Evolutionary conservation across 352 stramenopile genomes (phyloP), one percentile per base, ranked within the genome.

Genomic region (Blastocystis sp.): DNA sequence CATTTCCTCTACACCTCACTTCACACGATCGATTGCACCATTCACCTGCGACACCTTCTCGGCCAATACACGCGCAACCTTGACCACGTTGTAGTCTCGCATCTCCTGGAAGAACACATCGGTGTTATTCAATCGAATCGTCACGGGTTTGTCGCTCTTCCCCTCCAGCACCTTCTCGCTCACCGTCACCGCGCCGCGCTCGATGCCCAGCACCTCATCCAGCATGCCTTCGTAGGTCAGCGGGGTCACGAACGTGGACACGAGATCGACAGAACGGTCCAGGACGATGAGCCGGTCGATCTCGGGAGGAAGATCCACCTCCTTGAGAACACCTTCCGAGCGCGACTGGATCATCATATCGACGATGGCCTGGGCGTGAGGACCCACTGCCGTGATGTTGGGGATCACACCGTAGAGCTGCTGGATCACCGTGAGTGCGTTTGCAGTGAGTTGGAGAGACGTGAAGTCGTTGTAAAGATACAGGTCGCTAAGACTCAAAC

Each of bases 211-310:
- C 45, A 89, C 78, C 53, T 89, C 78, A 43, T 89, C 56, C 26
- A 89, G 41, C 43, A 89, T 39, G 18, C 78, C 78, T 54, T 89
- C 78, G 55, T 89, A 89, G 0, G 78, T 89, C 43, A 89, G 78
- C 47, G 78, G 78, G 2, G 64, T 69, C 43, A 89, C 66, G 41
- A 89, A 79, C 11, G 78, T 30, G n/a, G 78, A 55, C 24, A 64
- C 43, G n/a, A 45, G 45, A 39, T 89, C 78, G 7, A 65, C 34
- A 47, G 26, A 20, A 24, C 78, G 63, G 55, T 89, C 78, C 30
- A 89, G 26, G 11, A 89, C 6, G 13, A 89, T 43, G 6, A 76
- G 37, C 11, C 66, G 78, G 26, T 79, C 55, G 41, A 89, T 89
- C 56, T 85, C 73, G 20, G 73, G 73, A 26, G 78, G 78, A 26